Percentiles rank a stretch among this genome's conserved stretches.
Evolutionary conservation across 2,329 filamentous ascomycete genomes (phyloP).

Genomic region (Atkinsonella hypoxylon): DNA sequence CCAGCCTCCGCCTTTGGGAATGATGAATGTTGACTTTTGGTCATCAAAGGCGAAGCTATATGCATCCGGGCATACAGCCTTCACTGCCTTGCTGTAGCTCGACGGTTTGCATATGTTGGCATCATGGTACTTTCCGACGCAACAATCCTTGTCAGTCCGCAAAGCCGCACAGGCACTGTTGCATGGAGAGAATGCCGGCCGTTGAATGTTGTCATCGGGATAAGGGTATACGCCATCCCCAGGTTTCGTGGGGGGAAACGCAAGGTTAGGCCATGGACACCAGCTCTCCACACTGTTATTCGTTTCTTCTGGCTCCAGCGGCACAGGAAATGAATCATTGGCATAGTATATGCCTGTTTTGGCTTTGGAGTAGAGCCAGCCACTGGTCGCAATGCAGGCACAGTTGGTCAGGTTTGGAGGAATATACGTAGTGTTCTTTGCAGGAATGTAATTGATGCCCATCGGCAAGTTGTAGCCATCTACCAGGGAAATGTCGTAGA

Average conservation of each 20-base stretch:
- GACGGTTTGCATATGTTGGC: slow-evolving; percentile 53
- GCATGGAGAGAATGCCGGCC: slow-evolving; percentile 66
- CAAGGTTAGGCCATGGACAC: slow-evolving; percentile 73
- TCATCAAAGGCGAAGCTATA: slow-evolving; percentile 66
- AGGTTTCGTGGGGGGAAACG: slow-evolving; percentile 54
- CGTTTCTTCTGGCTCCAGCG: slow-evolving; percentile 50
- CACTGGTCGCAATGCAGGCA: slow-evolving; percentile 61
- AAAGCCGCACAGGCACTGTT: slow-evolving; percentile 64
- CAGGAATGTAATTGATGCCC: slow-evolving; percentile 47
- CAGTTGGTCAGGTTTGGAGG: slow-evolving; percentile 67
- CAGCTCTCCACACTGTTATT: slow-evolving; percentile 48
- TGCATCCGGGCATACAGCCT: slow-evolving; percentile 69
- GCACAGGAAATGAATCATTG: slow-evolving; percentile 54
- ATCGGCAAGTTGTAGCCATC: slow-evolving; percentile 75
- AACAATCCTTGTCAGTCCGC: slow-evolving; percentile 58
- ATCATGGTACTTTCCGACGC: slow-evolving; percentile 55
- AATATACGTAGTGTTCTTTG: slow-evolving; percentile 51
- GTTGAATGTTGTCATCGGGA: slow-evolving; percentile 59
- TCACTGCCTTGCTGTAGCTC: slow-evolving; percentile 56
- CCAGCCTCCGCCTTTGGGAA: slow-evolving; percentile 60
- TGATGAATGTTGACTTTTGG: slow-evolving; percentile 46
- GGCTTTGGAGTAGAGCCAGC: slow-evolving; percentile 44
- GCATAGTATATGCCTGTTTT: slow-evolving; percentile 46
- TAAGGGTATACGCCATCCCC: slow-evolving; percentile 71
- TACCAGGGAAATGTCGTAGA: slow-evolving; percentile 76